A percentile compares a stretch with the other conserved stretches of the same genome.
Conservation (phyloP, 495 filamentous ascomycete genomes). For the Sphaerosporella brunnea region DNA sequence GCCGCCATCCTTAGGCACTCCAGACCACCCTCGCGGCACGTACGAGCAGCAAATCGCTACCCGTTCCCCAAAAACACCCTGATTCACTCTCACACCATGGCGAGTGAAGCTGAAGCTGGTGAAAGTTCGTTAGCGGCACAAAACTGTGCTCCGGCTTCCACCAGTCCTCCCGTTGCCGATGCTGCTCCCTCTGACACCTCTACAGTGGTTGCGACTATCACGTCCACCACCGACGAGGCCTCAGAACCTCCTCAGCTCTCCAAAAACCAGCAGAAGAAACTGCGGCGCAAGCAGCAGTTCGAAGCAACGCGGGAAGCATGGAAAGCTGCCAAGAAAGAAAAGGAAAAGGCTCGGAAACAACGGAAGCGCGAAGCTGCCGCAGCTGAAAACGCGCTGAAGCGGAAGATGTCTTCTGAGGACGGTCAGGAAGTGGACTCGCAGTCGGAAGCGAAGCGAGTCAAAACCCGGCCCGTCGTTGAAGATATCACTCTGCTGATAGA, state of each 20-base stretch:
- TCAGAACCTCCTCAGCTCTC: conserved; percentile 32
- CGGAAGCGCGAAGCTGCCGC: conserved; percentile 17
- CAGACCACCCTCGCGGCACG: no score
- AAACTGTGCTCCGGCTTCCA: no score
- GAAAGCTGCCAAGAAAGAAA: conserved; percentile 53
- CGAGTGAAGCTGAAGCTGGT: no score
- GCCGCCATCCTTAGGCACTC: no score
- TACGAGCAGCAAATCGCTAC: no score
- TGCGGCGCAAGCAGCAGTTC: conserved; percentile 45
- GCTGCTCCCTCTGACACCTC: no score
- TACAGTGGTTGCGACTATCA: no score
- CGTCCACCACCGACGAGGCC: neutral
- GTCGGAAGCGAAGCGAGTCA: conserved; percentile 27
- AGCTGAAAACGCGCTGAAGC: conserved; percentile 12
- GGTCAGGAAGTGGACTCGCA: neutral
- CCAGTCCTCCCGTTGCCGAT: no score
- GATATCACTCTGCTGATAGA: conserved; percentile 73
- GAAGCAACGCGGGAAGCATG: conserved; percentile 51
- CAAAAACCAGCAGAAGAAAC: conserved; percentile 67
- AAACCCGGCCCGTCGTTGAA: conserved; percentile 29
- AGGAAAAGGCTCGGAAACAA: conserved; percentile 43
- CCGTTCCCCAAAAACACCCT: no score
- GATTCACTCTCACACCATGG: no score
- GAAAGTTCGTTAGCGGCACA: no score
- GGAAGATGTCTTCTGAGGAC: neutral